Base-by-base conservation (phyloP, 208 protist species). In the Leishmania aethiopica region DNA sequence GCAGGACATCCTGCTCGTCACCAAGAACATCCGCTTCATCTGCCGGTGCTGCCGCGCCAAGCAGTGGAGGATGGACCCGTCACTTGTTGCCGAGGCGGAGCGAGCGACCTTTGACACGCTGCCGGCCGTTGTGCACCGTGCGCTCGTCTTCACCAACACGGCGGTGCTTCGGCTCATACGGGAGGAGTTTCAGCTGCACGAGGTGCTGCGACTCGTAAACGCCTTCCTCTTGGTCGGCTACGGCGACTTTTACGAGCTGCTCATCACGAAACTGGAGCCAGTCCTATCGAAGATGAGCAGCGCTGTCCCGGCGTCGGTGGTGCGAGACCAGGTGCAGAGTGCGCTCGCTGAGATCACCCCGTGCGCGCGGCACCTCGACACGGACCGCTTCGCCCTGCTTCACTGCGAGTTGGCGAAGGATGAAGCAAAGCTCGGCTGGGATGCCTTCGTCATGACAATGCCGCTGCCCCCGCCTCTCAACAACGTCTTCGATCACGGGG, bases 11-110 rank as follows among this genome's bases (percentile, higher is more conserved):
- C 75, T 91, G 67, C 79, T 92, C 10, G 87, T 88, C 19, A 91
- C 86, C 17, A 94, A 92, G 79, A 94, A 94, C 82, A 82, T 92
- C 11, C 83, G 79, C 78, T 92, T 94, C 75, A 94, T 94, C 78
- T 81, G 84, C 53, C 85, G 88, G 75, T 92, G 87, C 76, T 94
- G 89, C 62, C 85, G 91, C 64, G 88, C 89, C 32, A 89, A 91
- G 74, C 89, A 90, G 70, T 94, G 91, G 89, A 67, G 88, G 64
- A 92, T 94, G 89, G 85, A 94, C 64, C 83, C 87, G 22, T 40
- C 75, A 25, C 88, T 94, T 57, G 81, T 89, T 13, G 77, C 71
- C 28, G 88, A 89, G 64, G 89, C 87, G n/a, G 77, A 88, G 69
- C 78, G 75, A 55, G 84, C 85, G 1, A 84, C 86, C 45, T 92